Evolutionary conservation across 768 basidiomycete species (phyloP).

Genomic region (Tulasnella sp.): DNA sequence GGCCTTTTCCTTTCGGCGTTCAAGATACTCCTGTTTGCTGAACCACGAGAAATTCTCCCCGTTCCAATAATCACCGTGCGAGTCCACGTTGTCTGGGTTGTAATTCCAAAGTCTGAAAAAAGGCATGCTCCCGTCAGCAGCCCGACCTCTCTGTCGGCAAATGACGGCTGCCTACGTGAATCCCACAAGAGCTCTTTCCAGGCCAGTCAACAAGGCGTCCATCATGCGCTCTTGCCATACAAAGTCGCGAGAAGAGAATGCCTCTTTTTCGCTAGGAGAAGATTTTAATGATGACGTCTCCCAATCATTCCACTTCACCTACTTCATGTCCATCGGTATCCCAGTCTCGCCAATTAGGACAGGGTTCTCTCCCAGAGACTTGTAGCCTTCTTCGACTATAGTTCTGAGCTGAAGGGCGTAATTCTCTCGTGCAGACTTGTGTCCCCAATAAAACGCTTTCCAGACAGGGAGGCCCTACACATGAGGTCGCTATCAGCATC

Average conservation of each 20-base stretch:
- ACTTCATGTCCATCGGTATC: conserved; percentile 98
- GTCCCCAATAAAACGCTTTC: conserved; percentile 86
- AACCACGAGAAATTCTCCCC: conserved; percentile 99
- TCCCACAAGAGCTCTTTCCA: conserved; percentile 75
- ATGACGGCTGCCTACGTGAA: conserved; percentile 70
- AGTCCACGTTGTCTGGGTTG: conserved; percentile 83
- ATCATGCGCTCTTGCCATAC: conserved; percentile 88
- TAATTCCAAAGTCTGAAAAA: conserved; percentile 85
- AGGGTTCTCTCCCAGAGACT: conserved; percentile 76
- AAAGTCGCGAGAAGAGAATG: conserved; percentile 74
- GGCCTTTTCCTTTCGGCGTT: conserved; percentile 43
- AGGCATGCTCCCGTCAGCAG: background rate
- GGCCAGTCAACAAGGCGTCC: conserved; percentile 85
- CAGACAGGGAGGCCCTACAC: conserved; percentile 80
- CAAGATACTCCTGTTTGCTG: conserved; percentile 39
- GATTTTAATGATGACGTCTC: background rate
- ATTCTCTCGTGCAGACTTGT: conserved; percentile 77
- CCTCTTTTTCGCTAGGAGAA: conserved; percentile 61
- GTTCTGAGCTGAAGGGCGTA: conserved; percentile 80
- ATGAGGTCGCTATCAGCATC: background rate
- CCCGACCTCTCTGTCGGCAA: background rate
- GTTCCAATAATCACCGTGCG: conserved; percentile 86
- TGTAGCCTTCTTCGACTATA: conserved; percentile 69
- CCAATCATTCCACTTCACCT: conserved; percentile 41
- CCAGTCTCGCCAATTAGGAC: conserved; percentile 92